Conservation (phyloP, 2,329 filamentous ascomycete genomes). For the Malbranchea zuffiana region DNA sequence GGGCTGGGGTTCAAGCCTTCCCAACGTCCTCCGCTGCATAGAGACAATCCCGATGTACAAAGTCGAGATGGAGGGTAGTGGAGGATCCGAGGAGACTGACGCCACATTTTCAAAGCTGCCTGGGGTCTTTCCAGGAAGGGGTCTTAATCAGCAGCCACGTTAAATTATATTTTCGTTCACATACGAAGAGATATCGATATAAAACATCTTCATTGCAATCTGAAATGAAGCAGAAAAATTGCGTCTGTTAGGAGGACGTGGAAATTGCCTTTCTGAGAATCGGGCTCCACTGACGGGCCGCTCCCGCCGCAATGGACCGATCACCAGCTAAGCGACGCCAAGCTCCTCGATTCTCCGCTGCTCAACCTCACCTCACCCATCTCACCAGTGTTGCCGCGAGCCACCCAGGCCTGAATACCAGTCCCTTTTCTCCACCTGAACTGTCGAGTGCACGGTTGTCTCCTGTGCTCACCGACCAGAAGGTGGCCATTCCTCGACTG, state of each 20-base stretch:
- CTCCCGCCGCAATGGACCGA: conserved; percentile 9
- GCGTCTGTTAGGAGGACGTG: background rate
- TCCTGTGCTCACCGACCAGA: conserved; percentile 9
- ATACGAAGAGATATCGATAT: conserved; percentile 3
- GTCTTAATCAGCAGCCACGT: background rate
- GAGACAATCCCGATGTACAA: no score
- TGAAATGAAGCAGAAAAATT: background rate
- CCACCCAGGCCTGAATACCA: conserved; percentile 3
- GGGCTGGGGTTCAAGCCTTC: no score
- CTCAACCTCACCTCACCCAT: conserved; percentile 9
- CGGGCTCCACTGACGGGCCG: no score
- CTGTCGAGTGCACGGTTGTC: conserved; percentile 3
- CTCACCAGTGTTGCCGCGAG: conserved; percentile 1
- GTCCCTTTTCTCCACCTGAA: conserved; percentile 7
- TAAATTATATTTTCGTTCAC: background rate
- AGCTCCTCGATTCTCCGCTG: conserved; percentile 5
- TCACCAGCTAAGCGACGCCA: conserved; percentile 11
- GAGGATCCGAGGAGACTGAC: conserved; percentile 1
- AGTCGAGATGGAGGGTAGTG: no score
- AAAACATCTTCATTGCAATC: background rate
- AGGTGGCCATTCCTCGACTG: conserved; percentile 17
- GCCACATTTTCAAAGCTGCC: conserved; percentile 3
- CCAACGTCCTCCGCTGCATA: no score
- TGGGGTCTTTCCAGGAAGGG: background rate
- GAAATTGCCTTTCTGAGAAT: conserved; percentile 1